Evolutionary conservation across 441 rosid genomes (phyloP), one percentile per base, ranked within the genome.

Genomic region (Sinapis alba): DNA sequence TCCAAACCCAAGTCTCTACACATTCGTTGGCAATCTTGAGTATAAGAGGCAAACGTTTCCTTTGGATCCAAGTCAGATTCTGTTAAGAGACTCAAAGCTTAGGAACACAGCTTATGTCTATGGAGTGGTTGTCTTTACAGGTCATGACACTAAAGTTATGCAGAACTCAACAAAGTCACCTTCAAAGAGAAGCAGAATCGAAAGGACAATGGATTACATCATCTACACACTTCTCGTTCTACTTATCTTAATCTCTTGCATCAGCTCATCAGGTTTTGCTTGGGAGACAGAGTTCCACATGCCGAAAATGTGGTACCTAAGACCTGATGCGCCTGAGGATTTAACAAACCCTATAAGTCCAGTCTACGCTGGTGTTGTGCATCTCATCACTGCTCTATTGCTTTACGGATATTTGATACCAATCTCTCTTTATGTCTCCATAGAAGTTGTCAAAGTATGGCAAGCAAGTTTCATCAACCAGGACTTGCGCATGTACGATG

Each of bases 91-190:
- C 81, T 93, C 98, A 15, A 93, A 93, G 83, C 94, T 93, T 51
- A 84, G 97, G 78, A 93, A 93, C 77, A 91, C 98, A 38, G 51
- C 91, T 62, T 86, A 79, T 71, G 83, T 93, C 13, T 93, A 90
- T 53, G 98, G 98, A 66, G 84, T 87, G 15, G 98, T 87, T 54
- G 65, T 93, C 30, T 91, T 93, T 75, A 86, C 96, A 13, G 98
- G 98, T 68, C 90, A 86, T 69, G 98, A 91, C 63, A 93, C 91
- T 79, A 93, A 93, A 79, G 98, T 93, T 18, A 91, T 93, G 98
- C 96, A 89, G 81, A 93, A 93, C 74, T 83, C 98, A 12, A 93
- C 96, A 0, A 80, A 82, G 68, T 91, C 97, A 18, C 98, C 98
- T 68, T 91, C 97, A 2, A 93, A 93, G 58, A 86, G 97, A 76